These are phyloP conservation scores for Phytophthora litchii DNA, from an alignment of 352 stramenopile genomes.

Conservation along the genomic window DNA sequence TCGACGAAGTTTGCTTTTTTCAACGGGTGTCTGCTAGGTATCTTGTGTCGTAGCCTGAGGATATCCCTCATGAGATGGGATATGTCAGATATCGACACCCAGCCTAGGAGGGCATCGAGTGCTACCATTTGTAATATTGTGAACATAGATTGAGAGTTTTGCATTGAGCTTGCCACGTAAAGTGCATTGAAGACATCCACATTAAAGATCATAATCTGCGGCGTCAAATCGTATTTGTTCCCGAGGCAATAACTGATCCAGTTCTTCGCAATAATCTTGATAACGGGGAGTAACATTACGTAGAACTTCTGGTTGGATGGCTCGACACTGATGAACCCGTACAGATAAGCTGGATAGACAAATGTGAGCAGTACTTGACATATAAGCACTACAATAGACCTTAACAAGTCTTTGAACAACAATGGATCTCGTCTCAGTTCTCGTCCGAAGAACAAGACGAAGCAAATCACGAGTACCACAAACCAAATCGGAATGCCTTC, in stretches of 20 bases:
- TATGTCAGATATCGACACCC: not conserved
- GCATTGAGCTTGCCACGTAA: conserved; percentile 29
- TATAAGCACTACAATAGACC: conserved; percentile 22
- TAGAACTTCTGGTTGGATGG: conserved; percentile 31
- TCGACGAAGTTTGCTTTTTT: not conserved
- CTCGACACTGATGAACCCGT: conserved; percentile 34
- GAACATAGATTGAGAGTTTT: conserved; percentile 6
- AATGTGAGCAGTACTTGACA: conserved; percentile 36
- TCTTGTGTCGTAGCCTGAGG: not conserved
- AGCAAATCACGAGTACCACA: conserved; percentile 6
- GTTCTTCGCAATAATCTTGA: conserved; percentile 29
- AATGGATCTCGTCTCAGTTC: conserved; percentile 4
- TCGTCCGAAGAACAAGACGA: conserved; percentile 12
- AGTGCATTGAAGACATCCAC: conserved; percentile 35
- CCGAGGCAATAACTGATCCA: conserved; percentile 7
- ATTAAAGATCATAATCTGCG: conserved; percentile 21
- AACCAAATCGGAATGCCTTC: conserved; percentile 8
- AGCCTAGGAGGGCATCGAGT: not conserved
- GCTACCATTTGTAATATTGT: conserved; percentile 2
- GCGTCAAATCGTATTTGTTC: conserved; percentile 13
- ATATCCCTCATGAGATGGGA: not conserved
- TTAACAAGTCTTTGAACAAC: conserved; percentile 4
- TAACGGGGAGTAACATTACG: conserved; percentile 15
- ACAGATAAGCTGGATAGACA: conserved; percentile 23
- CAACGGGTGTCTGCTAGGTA: not conserved